Evolutionary conservation across 345 rosid genomes (phyloP).

Genomic region (Mercurialis annua): DNA sequence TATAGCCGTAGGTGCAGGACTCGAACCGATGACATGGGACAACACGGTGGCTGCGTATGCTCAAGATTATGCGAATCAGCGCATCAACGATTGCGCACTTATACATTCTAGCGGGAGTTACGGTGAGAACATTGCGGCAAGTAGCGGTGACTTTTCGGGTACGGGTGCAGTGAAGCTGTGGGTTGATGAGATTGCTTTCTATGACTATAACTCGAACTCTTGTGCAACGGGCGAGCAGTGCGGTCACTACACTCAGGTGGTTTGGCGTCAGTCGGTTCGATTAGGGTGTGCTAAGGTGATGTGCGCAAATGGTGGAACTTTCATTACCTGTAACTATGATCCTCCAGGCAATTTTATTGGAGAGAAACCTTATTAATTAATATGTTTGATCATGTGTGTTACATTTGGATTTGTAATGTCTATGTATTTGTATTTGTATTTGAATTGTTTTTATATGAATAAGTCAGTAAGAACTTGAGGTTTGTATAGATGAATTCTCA

Average conservation of each 20-base stretch:
- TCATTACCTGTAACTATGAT: conserved; percentile 31
- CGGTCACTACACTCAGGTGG: conserved; percentile 37
- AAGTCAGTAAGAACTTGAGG: too few relatives aligned
- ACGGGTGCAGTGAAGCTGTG: conserved; percentile 17
- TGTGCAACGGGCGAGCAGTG: conserved; percentile 18
- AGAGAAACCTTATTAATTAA: conserved; percentile 17
- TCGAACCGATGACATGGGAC: conserved; percentile 18
- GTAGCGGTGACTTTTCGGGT: conserved; percentile 10
- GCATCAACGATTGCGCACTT: conserved; percentile 2
- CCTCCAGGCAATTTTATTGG: conserved; percentile 26
- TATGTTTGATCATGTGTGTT: too few relatives aligned
- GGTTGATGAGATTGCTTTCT: conserved; percentile 18
- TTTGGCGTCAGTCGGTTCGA: conserved; percentile 19
- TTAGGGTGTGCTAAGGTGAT: conserved; percentile 28
- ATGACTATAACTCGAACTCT: conserved; percentile 18
- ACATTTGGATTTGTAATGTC: background rate
- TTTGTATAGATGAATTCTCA: too few relatives aligned
- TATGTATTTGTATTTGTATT: background rate
- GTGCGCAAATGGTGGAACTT: conserved; percentile 26
- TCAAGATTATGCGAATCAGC: conserved; percentile 2
- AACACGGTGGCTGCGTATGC: conserved; percentile 15
- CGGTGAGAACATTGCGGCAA: conserved; percentile 17
- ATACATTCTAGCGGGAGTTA: conserved; percentile 21
- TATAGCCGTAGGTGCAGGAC: background rate
- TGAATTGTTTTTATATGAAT: background rate